phyloP scores from a whole-genome alignment of 441 rosid genomes.

The Pelargonium myrrhifolium region DNA sequence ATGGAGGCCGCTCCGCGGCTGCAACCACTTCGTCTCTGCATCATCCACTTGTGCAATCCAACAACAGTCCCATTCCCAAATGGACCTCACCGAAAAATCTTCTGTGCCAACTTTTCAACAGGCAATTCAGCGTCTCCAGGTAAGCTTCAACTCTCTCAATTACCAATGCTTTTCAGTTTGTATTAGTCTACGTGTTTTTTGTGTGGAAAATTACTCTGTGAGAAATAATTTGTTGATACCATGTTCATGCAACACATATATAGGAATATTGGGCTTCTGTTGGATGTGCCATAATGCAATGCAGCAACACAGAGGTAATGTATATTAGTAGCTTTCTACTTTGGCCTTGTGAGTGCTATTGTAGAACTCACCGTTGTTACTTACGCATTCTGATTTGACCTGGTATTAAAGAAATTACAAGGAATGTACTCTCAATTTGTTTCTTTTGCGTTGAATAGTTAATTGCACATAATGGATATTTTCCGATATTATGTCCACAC shows the following conservation, averaged over 20 bases:
- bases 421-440: not conserved
- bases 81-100: conserved; percentile 24
- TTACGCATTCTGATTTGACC: not conserved
- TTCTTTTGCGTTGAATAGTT: not conserved
- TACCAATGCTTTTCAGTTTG: not conserved
- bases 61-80: conserved; percentile 25
- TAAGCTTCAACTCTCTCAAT: conserved; percentile 9
- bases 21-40: conserved; percentile 37
- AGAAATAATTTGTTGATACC: not conserved
- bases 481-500: not conserved
- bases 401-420: not conserved
- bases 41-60: conserved; percentile 36
- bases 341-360: not conserved
- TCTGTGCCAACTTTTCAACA: conserved; percentile 73
- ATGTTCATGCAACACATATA: not conserved
- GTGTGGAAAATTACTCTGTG: not conserved
- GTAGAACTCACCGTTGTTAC: not conserved
- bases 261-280: conserved; percentile 99
- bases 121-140: conserved; percentile 96
- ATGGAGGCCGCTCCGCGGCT: conserved; percentile 19
- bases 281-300: conserved; percentile 97
- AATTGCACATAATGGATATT: no score
- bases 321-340: conserved; percentile 1
- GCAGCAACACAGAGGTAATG: conserved; percentile 88
- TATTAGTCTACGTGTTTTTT: not conserved